Percentiles rank a stretch among this genome's conserved stretches.
phyloP scores from a whole-genome alignment of 2,329 filamentous ascomycete genomes.

The Aspergillus fumigatus region DNA sequence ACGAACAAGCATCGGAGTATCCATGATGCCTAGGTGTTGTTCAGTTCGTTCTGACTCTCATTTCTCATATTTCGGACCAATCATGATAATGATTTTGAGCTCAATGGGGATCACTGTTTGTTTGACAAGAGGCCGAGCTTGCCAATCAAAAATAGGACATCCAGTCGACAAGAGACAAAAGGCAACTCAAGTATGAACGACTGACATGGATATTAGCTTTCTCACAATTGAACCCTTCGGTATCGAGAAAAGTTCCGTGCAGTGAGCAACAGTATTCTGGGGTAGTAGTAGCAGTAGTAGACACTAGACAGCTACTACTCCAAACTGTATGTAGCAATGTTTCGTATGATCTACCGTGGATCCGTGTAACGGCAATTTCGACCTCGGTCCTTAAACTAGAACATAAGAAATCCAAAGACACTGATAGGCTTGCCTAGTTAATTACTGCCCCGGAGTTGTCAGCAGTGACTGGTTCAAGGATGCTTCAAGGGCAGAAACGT shows the following conservation, averaged over 20 bases:
- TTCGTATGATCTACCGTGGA: slow-evolving; percentile 23
- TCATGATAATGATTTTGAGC: slow-evolving; percentile 2
- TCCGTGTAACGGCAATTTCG: slow-evolving; percentile 19
- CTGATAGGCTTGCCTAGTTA: neutral
- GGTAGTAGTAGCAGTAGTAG: neutral
- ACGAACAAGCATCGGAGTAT: slow-evolving; percentile 19
- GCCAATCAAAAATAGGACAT: neutral
- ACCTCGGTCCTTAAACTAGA: slow-evolving; percentile 16
- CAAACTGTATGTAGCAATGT: neutral
- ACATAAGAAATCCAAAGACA: neutral
- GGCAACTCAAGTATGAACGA: neutral
- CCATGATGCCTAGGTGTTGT: slow-evolving; percentile 21
- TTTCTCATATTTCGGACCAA: slow-evolving; percentile 11
- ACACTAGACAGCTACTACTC: neutral
- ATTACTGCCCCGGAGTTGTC: neutral
- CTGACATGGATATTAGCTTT: neutral
- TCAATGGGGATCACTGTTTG: neutral
- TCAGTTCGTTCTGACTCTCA: slow-evolving; percentile 23
- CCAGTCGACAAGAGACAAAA: neutral
- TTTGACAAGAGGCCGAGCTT: neutral
- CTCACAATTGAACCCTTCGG: neutral
- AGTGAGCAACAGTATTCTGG: slow-evolving; percentile 1
- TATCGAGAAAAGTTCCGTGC: slow-evolving; percentile 3
- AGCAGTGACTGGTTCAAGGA: neutral
- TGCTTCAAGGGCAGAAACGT: slow-evolving; percentile 18